These are phyloP conservation scores for Acer campestre DNA, from an alignment of 345 rosid species.

Conservation along the genomic window DNA sequence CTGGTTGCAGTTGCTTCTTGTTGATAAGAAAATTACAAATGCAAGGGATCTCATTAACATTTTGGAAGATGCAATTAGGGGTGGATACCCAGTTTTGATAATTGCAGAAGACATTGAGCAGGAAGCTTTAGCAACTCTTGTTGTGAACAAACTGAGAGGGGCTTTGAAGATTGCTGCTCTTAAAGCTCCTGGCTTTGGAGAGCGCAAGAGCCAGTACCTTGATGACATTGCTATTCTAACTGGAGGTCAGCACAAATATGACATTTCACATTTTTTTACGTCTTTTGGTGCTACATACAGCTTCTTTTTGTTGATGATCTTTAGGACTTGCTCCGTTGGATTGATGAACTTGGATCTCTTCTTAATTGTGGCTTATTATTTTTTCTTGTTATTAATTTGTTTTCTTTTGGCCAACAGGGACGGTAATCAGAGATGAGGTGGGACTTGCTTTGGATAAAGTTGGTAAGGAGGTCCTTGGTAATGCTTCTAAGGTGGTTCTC, in stretches of 20 bases:
- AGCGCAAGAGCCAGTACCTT: slow-evolving; percentile 94
- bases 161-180: slow-evolving; percentile 93
- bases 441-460: slow-evolving; percentile 97
- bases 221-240: slow-evolving; percentile 97
- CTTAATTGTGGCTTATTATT: background rate
- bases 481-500: slow-evolving; percentile 89
- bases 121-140: slow-evolving; percentile 97
- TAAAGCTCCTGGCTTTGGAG: slow-evolving; percentile 97
- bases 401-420: slow-evolving; percentile 45
- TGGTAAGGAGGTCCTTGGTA: slow-evolving; percentile 85
- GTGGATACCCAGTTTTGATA: slow-evolving; percentile 71
- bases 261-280: background rate
- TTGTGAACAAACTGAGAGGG: slow-evolving; percentile 93
- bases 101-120: slow-evolving; percentile 98
- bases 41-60: slow-evolving; percentile 90
- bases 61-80: slow-evolving; percentile 88
- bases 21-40: slow-evolving; percentile 94
- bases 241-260: slow-evolving; percentile 50
- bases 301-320: background rate
- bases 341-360: background rate
- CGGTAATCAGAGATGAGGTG: slow-evolving; percentile 91
- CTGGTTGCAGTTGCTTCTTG: slow-evolving; percentile 84
- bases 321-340: background rate
- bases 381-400: background rate
- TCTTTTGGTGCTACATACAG: background rate